A percentile compares a stretch with the other conserved stretches of the same genome.
These are phyloP conservation scores for Leonotis leonurus DNA, from an alignment of 257 asterid genomes.

Conservation along the genomic window DNA sequence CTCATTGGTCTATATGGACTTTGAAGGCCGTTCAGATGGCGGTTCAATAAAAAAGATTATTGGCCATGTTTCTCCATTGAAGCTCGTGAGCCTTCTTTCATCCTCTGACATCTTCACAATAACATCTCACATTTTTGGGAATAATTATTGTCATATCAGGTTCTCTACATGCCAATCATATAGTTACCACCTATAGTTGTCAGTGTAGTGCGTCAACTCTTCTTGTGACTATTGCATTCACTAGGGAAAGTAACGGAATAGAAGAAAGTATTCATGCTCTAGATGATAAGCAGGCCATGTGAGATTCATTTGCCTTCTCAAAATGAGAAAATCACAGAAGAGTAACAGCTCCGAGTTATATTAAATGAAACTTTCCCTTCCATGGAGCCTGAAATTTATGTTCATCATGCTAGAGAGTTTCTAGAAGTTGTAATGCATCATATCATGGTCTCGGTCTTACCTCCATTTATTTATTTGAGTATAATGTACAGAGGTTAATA, in stretches of 20 bases:
- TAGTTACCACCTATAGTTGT: background rate
- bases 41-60: constrained; percentile 90
- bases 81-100: constrained; percentile 59
- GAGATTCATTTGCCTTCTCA: constrained; percentile 6
- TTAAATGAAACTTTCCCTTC: background rate
- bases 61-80: constrained; percentile 84
- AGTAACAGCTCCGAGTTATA: constrained; percentile 5
- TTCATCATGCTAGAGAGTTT: background rate
- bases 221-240: background rate
- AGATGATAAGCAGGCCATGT: background rate
- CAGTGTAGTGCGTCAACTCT: background rate
- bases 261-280: background rate
- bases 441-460: background rate
- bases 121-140: background rate
- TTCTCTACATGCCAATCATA: background rate
- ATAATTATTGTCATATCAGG: constrained; percentile 1
- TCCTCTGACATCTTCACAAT: constrained; percentile 9
- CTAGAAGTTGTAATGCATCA: background rate
- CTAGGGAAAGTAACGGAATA: background rate
- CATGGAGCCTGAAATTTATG: background rate
- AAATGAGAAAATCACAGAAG: constrained; percentile 5
- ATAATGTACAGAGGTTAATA: constrained; percentile 2
- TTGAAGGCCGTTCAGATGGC: constrained; percentile 99
- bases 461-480: background rate
- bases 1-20: constrained; percentile 78